phyloP scores from a whole-genome alignment of 352 stramenopile species.

The Phytophthora sp. region DNA sequence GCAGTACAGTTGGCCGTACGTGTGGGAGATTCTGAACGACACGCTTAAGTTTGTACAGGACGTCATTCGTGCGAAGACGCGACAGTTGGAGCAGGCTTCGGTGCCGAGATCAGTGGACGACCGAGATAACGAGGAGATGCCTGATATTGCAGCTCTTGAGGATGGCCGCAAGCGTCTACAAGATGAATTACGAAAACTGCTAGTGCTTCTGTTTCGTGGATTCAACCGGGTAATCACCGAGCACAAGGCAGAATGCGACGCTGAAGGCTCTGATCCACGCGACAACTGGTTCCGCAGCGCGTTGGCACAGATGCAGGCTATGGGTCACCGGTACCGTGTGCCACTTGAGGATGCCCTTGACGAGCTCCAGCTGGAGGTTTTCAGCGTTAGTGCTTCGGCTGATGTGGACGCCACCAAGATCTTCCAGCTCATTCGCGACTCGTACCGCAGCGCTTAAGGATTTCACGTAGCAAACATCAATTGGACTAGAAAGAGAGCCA shows the following conservation, averaged over 20 bases:
- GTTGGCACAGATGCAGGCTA: slow-evolving; percentile 71
- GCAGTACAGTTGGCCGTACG: slow-evolving; percentile 90
- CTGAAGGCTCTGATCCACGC: slow-evolving; percentile 69
- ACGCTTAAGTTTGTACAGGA: slow-evolving; percentile 66
- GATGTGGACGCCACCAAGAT: slow-evolving; percentile 78
- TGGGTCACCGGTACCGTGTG: slow-evolving; percentile 66
- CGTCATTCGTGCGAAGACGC: slow-evolving; percentile 42
- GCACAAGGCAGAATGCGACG: slow-evolving; percentile 80
- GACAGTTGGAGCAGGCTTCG: slow-evolving; percentile 37
- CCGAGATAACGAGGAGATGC: slow-evolving; percentile 58
- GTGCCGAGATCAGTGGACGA: slow-evolving; percentile 39
- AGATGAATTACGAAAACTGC: slow-evolving; percentile 56
- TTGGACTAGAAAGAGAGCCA: slow-evolving; percentile 13
- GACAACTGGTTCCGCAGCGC: slow-evolving; percentile 87
- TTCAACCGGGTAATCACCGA: slow-evolving; percentile 78
- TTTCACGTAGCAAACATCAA: slow-evolving; percentile 2
- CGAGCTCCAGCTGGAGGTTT: slow-evolving; percentile 60
- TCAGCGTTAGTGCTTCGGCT: slow-evolving; percentile 48
- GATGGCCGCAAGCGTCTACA: slow-evolving; percentile 46
- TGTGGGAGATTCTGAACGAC: slow-evolving; percentile 83
- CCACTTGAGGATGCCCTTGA: slow-evolving; percentile 59
- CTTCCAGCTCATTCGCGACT: slow-evolving; percentile 76
- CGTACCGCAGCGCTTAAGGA: slow-evolving; percentile 63
- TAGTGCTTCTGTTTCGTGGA: slow-evolving; percentile 65
- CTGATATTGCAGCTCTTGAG: slow-evolving; percentile 50